Evolutionary conservation across 2,329 filamentous ascomycete genomes (phyloP), one percentile per base, ranked within the genome.

Genomic region (Alternaria arborescens): DNA sequence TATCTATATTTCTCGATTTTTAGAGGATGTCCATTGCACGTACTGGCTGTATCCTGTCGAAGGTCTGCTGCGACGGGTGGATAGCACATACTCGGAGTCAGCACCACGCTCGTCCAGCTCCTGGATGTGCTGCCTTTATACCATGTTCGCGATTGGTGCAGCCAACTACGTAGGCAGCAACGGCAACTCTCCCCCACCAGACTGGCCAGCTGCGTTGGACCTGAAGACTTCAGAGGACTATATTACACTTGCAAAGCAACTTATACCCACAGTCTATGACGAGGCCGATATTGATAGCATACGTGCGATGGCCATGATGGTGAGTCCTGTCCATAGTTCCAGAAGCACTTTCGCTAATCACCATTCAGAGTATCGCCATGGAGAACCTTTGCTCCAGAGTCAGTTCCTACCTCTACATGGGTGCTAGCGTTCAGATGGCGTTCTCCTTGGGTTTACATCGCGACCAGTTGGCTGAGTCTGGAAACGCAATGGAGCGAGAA

Each of bases 221-320:
- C 52, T 61, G 32, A 77, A 73, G 47, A 71, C 65, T 1, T 73
- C 74, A 0, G 68, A 70, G 12, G 76, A 78, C 34, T 78, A 77
- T 24, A 69, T 78, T 26, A 60, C 70, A 4, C 62, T 77, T 18
- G 74, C 75, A 4, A 78, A 78, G 50, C 69, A 73, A 50, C 59
- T 78, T 8, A 71, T 78, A 22, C 69, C 75, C 1, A 53, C 62
- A 8, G 71, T 76, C 1, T 75, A 78, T 48, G 77, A 78, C 40
- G 74, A 76, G 55, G 77, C 77, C 1, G 77, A 78, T 34, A 65
- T 78, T 40, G 77, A 78, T 30, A 78, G 77, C 36, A 74, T 78
- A 55, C 69, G 77, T 18, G 77, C 75, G 1, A 62, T 78, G 54
- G 71, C 74, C 18, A 76, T 77, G 8, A 64, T 77, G 68, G 77